phyloP scores from a whole-genome alignment of 345 rosid species.

The Boechera retrofracta region DNA sequence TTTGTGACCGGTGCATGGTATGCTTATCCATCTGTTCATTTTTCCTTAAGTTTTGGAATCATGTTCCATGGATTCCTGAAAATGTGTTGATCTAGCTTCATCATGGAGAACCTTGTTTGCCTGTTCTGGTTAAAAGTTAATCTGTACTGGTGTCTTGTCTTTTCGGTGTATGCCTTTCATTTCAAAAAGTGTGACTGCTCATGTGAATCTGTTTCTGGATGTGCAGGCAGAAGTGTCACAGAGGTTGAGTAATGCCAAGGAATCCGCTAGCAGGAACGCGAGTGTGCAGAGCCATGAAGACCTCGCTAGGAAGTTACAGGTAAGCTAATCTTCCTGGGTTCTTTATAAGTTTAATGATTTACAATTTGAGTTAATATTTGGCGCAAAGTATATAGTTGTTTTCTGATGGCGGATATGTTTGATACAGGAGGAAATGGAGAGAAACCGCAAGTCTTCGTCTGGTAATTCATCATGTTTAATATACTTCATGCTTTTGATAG shows the following conservation, averaged over 20 bases:
- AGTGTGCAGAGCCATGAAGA: conserved; percentile 87
- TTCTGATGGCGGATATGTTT: conserved; percentile 37
- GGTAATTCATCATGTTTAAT: conserved; percentile 47
- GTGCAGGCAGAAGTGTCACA: conserved; percentile 92
- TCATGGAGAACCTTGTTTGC: conserved; percentile 1
- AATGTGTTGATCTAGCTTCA: conserved; percentile 23
- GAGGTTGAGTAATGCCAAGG: conserved; percentile 87
- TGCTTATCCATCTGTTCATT: conserved; percentile 16
- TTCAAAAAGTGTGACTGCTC: conserved; percentile 2
- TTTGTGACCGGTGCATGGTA: conserved; percentile 97
- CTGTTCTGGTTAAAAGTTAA: conserved; percentile 1
- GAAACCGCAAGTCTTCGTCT: conserved; percentile 69
- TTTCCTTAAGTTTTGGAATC: conserved; percentile 1
- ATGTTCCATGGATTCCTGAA: neutral
- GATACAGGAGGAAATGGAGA: conserved; percentile 98
- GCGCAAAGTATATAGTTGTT: neutral
- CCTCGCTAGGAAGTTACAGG: conserved; percentile 97
- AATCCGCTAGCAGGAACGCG: conserved; percentile 70
- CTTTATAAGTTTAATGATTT: neutral
- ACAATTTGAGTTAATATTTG: neutral
- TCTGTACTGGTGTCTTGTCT: neutral
- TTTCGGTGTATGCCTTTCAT: neutral
- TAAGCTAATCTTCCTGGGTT: conserved; percentile 26
- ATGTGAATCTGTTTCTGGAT: conserved; percentile 24
- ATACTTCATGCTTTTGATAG: conserved; percentile 8